Conservation (phyloP, 306 rosid species). For the Crotalaria pallida region DNA sequence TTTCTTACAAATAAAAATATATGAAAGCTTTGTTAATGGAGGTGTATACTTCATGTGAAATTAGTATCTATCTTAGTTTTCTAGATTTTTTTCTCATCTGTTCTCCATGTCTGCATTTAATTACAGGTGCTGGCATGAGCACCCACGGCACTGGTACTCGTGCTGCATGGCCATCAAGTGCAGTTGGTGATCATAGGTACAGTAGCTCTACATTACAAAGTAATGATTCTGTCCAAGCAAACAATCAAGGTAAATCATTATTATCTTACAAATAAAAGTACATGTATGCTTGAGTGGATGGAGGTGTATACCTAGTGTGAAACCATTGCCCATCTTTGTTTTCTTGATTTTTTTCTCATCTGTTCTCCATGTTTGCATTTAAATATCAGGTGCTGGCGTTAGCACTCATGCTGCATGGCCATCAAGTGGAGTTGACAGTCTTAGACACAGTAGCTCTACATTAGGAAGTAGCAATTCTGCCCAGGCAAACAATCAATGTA, state of each 20-base stretch:
- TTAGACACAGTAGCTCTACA: slow-evolving; percentile 23
- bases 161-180: slow-evolving; percentile 78
- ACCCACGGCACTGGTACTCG: too few species aligned
- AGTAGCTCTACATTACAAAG: slow-evolving; percentile 25
- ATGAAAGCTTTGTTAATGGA: neutral
- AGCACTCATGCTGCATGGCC: slow-evolving; percentile 80
- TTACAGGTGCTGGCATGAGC: slow-evolving; percentile 39
- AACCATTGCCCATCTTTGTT: neutral
- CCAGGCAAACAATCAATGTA: slow-evolving; percentile 47
- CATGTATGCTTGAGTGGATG: neutral
- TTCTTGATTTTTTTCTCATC: slow-evolving; percentile 15
- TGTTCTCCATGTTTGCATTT: slow-evolving; percentile 10
- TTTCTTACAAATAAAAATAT: neutral
- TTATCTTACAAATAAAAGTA: neutral
- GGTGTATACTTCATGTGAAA: neutral
- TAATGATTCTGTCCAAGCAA: slow-evolving; percentile 26
- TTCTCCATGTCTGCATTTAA: slow-evolving; percentile 10
- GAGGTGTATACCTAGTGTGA: neutral
- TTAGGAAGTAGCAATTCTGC: slow-evolving; percentile 20
- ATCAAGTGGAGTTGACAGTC: slow-evolving; percentile 33
- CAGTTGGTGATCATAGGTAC: slow-evolving; percentile 28
- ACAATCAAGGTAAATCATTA: slow-evolving; percentile 41
- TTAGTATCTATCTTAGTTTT: neutral
- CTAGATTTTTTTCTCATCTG: slow-evolving; percentile 14
- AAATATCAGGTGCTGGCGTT: slow-evolving; percentile 38